These are phyloP conservation scores for Colletotrichum coccodes DNA, from an alignment of 2,329 filamentous ascomycete genomes.

Conservation along the genomic window DNA sequence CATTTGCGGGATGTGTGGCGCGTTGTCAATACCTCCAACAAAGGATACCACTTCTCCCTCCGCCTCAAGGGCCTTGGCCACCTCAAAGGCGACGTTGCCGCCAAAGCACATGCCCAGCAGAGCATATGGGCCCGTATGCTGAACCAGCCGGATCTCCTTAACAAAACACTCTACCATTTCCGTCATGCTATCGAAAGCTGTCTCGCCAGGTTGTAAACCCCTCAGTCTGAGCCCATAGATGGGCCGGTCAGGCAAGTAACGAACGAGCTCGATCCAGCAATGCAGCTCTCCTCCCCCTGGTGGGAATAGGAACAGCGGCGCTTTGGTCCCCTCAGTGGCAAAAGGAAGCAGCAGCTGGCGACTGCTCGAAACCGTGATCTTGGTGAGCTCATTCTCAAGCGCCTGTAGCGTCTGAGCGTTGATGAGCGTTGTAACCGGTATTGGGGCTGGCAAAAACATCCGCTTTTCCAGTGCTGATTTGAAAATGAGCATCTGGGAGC, in stretches of 20 bases:
- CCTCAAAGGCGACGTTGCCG: conserved; percentile 2
- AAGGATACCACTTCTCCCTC: conserved; percentile 4
- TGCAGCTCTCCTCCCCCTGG: conserved; percentile 7
- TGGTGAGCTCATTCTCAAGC: conserved; percentile 1
- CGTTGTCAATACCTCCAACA: conserved; percentile 13
- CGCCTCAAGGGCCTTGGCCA: not conserved
- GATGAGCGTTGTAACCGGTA: not conserved
- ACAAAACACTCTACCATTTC: not conserved
- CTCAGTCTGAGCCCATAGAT: conserved; percentile 4
- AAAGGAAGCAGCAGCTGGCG: not conserved
- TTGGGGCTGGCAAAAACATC: not conserved
- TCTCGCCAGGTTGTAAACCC: conserved; percentile 6
- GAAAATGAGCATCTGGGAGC: not conserved
- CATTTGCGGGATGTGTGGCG: conserved; percentile 15
- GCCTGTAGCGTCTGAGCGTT: not conserved
- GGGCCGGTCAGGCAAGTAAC: not conserved
- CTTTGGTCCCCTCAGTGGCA: not conserved
- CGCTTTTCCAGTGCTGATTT: not conserved
- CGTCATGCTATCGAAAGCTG: not conserved
- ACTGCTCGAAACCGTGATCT: not conserved
- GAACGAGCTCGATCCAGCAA: conserved; percentile 4
- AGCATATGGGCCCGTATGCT: not conserved
- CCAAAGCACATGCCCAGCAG: conserved; percentile 13
- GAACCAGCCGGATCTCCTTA: not conserved
- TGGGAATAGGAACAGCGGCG: not conserved